A percentile compares a stretch with the other conserved stretches of the same genome.
Evolutionary conservation across 768 basidiomycete species (phyloP).

Genomic region (Auricularia sp.): DNA sequence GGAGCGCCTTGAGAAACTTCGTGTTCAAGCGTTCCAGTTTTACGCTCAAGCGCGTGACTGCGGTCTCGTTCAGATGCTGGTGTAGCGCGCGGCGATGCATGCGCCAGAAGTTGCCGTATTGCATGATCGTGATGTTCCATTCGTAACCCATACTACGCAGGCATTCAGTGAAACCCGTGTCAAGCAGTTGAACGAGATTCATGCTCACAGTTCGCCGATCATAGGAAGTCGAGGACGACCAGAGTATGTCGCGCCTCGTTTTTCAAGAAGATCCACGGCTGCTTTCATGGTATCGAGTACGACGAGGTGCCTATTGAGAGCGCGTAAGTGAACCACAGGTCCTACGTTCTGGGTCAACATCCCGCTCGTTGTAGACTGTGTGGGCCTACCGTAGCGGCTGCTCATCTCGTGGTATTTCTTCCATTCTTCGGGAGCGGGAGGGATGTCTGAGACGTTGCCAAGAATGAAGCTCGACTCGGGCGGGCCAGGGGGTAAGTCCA

Average conservation of each 20-base stretch:
- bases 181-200: background rate
- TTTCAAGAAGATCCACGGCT: conserved; percentile 15
- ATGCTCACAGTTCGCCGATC: conserved; percentile 8
- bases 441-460: no score
- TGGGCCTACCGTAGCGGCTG: no score
- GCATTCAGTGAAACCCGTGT: background rate
- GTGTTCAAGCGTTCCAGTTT: background rate
- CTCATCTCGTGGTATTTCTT: no score
- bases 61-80: conserved; percentile 4
- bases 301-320: conserved; percentile 11
- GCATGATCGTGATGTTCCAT: conserved; percentile 1
- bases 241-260: conserved; percentile 11
- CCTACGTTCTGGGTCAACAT: conserved; percentile 11
- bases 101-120: conserved; percentile 3
- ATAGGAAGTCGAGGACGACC: conserved; percentile 15
- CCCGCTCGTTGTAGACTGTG: no score
- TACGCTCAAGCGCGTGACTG: background rate
- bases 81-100: conserved; percentile 4
- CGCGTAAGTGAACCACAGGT: conserved; percentile 4
- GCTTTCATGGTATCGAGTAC: conserved; percentile 14
- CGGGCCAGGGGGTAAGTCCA: no score
- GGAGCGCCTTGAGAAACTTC: background rate
- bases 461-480: no score
- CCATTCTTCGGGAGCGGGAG: no score
- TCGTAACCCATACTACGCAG: conserved; percentile 3